Conservation (phyloP, 345 rosid species). For the Mangifera indica region DNA sequence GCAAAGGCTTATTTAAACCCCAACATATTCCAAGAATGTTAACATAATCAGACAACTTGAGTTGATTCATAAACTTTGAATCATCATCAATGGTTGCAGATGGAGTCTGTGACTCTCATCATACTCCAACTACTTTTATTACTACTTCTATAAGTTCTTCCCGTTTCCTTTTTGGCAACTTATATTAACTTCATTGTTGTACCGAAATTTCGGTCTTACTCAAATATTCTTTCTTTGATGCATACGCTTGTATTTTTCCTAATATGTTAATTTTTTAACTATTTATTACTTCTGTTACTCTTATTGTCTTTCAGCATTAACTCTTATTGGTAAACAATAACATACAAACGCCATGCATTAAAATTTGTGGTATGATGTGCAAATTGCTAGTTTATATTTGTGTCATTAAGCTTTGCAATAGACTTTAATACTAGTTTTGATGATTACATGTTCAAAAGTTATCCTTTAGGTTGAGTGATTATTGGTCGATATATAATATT, state of each 20-base stretch:
- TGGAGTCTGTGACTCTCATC: slow-evolving; percentile 3
- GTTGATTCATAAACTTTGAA: neutral
- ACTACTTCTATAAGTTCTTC: neutral
- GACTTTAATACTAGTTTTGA: neutral
- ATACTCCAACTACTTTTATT: neutral
- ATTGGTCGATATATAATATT: neutral
- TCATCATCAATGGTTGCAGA: slow-evolving; percentile 1
- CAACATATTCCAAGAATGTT: neutral
- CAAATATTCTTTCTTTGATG: too few species aligned
- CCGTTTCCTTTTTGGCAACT: slow-evolving; percentile 4
- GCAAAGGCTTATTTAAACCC: neutral
- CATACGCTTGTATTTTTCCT: too few species aligned
- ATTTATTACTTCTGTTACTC: too few species aligned
- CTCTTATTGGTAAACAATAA: too few species aligned
- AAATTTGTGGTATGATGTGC: too few species aligned
- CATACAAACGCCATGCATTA: too few species aligned
- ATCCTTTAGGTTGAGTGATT: neutral
- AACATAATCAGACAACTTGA: neutral
- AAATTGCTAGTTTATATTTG: neutral
- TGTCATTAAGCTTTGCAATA: neutral
- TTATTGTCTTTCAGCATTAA: too few species aligned
- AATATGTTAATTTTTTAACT: too few species aligned
- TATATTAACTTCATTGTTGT: neutral
- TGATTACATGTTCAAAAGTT: neutral
- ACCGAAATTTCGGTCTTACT: too few species aligned